These are phyloP conservation scores for Megacollybia marginata DNA, from an alignment of 768 basidiomycete genomes.

Conservation along the genomic window DNA sequence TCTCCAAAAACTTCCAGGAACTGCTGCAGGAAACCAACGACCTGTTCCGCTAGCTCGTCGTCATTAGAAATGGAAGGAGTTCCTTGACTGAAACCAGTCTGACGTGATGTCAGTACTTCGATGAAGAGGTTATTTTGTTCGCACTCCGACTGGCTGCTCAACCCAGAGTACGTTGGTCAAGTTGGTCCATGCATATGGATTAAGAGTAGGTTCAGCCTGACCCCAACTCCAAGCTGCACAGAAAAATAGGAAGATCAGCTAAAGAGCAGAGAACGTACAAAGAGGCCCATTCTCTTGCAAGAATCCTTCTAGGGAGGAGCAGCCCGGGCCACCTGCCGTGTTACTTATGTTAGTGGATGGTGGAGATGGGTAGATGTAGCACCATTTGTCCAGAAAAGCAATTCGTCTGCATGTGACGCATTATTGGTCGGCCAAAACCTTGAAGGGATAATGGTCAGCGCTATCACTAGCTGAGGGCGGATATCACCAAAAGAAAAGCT, in stretches of 20 bases:
- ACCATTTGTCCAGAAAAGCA: conserved; percentile 59
- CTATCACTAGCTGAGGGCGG: not conserved
- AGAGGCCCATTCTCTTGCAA: conserved; percentile 63
- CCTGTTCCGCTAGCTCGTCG: conserved; percentile 48
- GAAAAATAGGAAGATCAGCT: not conserved
- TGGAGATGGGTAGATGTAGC: not conserved
- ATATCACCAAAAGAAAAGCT: conserved; percentile 42
- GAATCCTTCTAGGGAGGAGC: conserved; percentile 59
- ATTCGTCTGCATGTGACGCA: conserved; percentile 46
- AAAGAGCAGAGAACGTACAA: conserved; percentile 22
- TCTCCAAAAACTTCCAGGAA: conserved; percentile 72
- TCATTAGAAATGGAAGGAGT: conserved; percentile 52
- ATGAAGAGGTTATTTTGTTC: not conserved
- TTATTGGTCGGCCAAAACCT: conserved; percentile 72
- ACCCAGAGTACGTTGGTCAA: conserved; percentile 61
- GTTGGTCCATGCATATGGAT: conserved; percentile 66
- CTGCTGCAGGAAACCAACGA: conserved; percentile 63
- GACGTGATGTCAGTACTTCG: not conserved
- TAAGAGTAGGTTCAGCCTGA: conserved; percentile 31
- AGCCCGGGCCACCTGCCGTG: conserved; percentile 55
- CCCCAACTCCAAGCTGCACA: conserved; percentile 44
- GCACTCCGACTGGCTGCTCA: conserved; percentile 65
- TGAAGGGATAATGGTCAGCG: conserved; percentile 26
- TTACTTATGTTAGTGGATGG: conserved; percentile 9
- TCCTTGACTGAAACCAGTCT: conserved; percentile 68